These are phyloP conservation scores for Coemansia asiatica DNA, from an alignment of 192 early-diverging fungal genomes.

Conservation along the genomic window DNA sequence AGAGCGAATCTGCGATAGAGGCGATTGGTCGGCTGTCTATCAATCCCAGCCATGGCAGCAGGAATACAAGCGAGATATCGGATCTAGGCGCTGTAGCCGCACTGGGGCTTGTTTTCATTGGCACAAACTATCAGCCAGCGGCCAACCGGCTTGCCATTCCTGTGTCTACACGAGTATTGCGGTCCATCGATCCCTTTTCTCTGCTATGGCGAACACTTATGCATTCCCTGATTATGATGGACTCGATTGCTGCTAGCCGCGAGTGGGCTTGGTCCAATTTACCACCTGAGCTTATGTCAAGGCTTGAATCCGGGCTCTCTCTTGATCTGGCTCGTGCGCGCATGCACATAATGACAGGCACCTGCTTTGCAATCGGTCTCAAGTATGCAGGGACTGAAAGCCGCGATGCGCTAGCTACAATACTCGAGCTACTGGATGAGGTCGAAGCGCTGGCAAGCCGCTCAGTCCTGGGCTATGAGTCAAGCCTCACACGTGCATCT, in stretches of 20 bases:
- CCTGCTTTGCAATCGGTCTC: conserved; percentile 43
- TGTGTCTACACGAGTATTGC: conserved; percentile 57
- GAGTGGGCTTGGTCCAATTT: conserved; percentile 63
- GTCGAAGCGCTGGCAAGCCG: conserved; percentile 14
- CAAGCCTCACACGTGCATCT: conserved; percentile 59
- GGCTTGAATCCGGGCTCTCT: neutral
- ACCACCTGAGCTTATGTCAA: conserved; percentile 5
- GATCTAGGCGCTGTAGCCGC: conserved; percentile 69
- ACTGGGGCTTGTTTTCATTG: conserved; percentile 80
- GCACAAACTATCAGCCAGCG: conserved; percentile 67
- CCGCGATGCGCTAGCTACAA: conserved; percentile 14
- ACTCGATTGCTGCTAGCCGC: conserved; percentile 60
- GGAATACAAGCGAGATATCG: conserved; percentile 10
- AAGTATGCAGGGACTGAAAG: conserved; percentile 47
- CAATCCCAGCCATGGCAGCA: conserved; percentile 1
- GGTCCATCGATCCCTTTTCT: conserved; percentile 71
- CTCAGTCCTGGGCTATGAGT: conserved; percentile 35
- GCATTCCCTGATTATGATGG: conserved; percentile 76
- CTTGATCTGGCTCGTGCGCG: conserved; percentile 32
- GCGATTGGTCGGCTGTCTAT: conserved; percentile 19
- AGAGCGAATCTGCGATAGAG: conserved; percentile 4
- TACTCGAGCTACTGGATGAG: conserved; percentile 36
- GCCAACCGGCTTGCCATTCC: conserved; percentile 70
- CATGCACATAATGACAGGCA: conserved; percentile 26
- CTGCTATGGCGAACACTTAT: conserved; percentile 69